Conservation (phyloP, 352 stramenopile species). For the Globisporangium alternatum region DNA sequence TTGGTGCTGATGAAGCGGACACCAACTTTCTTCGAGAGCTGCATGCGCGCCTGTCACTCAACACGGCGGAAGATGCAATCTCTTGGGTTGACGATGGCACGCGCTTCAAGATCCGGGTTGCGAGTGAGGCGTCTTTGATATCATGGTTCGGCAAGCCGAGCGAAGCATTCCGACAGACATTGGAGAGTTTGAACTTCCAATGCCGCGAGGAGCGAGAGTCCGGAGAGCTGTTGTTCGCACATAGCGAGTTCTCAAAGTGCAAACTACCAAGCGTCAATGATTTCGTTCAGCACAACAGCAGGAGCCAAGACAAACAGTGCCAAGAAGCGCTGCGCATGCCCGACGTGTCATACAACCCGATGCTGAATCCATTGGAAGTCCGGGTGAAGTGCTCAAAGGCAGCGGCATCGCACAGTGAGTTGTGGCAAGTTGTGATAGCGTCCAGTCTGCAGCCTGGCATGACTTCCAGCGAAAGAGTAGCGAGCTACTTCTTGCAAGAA, state of each 20-base stretch:
- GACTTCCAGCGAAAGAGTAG: slow-evolving; percentile 11
- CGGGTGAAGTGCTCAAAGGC: slow-evolving; percentile 33
- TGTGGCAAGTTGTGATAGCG: slow-evolving; percentile 38
- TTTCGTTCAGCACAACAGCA: neutral
- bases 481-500: slow-evolving; percentile 7
- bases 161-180: slow-evolving; percentile 1
- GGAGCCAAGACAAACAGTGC: neutral
- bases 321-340: slow-evolving; percentile 26
- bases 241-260: slow-evolving; percentile 8
- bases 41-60: slow-evolving; percentile 6
- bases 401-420: slow-evolving; percentile 10
- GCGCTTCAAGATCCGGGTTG: neutral
- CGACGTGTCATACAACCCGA: slow-evolving; percentile 31
- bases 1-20: neutral
- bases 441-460: slow-evolving; percentile 26
- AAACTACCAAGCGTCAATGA: neutral
- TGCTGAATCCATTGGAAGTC: slow-evolving; percentile 53
- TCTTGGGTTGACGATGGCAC: slow-evolving; percentile 8
- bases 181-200: slow-evolving; percentile 9
- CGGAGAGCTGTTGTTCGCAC: neutral
- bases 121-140: neutral
- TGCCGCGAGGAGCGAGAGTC: neutral
- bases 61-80: neutral
- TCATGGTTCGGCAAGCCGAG: neutral
- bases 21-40: slow-evolving; percentile 10